phyloP scores from a whole-genome alignment of 768 basidiomycete genomes.

The Favolaschia claudopus region DNA sequence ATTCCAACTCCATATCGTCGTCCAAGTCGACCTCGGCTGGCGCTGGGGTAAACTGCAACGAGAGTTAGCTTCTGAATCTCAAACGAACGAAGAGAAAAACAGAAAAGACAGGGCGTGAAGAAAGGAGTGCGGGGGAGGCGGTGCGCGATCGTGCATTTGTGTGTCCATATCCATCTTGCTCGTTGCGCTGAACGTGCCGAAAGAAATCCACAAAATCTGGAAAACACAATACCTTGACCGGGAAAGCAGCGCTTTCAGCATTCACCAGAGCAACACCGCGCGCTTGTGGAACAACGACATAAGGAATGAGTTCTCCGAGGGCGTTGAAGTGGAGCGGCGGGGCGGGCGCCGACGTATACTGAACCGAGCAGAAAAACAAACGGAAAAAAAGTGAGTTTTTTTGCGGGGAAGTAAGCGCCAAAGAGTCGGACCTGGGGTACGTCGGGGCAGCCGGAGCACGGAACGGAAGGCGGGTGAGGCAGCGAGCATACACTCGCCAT shows the following conservation, averaged over 20 bases:
- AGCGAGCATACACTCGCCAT: too few relatives aligned
- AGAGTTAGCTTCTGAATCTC: background rate
- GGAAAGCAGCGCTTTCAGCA: background rate
- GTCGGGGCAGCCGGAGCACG: constrained; percentile 8
- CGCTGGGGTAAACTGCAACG: background rate
- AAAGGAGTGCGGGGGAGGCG: too few relatives aligned
- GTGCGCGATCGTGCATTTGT: too few relatives aligned
- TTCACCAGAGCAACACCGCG: background rate
- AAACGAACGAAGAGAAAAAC: too few relatives aligned
- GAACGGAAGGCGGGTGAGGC: constrained; percentile 8
- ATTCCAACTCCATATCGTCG: constrained; percentile 19
- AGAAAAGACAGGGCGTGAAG: too few relatives aligned
- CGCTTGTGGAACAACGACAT: constrained; percentile 4
- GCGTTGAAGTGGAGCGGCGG: constrained; percentile 2
- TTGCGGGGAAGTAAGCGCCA: background rate
- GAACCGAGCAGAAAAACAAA: background rate
- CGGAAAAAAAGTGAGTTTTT: background rate
- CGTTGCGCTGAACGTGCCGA: too few relatives aligned
- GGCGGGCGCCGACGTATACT: background rate
- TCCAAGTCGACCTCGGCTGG: constrained; percentile 6
- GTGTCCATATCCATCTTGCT: too few relatives aligned
- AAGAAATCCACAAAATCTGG: too few relatives aligned
- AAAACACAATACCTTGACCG: background rate
- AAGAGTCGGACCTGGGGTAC: background rate
- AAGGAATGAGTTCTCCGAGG: constrained; percentile 23